Percentiles rank a stretch among this genome's conserved stretches.
Conservation (phyloP, 1,284 basidiomycete genomes). For the Leccinum fuscescens region DNA sequence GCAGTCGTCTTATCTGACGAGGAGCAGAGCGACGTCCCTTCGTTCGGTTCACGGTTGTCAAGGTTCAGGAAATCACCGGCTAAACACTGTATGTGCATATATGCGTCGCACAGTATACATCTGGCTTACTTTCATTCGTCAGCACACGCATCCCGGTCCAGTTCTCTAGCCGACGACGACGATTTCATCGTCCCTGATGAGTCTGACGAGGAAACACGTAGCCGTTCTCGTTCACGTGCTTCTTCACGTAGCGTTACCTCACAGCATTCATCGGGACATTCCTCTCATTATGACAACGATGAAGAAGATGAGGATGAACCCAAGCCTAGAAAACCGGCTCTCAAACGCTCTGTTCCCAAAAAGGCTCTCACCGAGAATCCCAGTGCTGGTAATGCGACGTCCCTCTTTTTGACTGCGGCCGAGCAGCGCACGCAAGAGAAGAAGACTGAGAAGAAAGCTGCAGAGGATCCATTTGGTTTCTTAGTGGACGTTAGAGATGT, state of each 20-base stretch:
- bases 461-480: constrained; percentile 84
- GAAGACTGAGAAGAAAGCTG: constrained; percentile 80
- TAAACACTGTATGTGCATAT: constrained; percentile 45
- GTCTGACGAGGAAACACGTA: constrained; percentile 50
- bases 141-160: constrained; percentile 37
- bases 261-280: constrained; percentile 38
- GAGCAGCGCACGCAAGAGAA: constrained; percentile 76
- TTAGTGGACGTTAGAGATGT: constrained; percentile 77
- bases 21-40: constrained; percentile 39
- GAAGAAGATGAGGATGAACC: constrained; percentile 33
- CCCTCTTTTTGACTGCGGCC: constrained; percentile 79
- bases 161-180: constrained; percentile 51
- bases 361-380: constrained; percentile 26
- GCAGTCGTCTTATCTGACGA: constrained; percentile 41
- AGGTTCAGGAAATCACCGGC: constrained; percentile 63
- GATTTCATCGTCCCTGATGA: constrained; percentile 66
- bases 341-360: constrained; percentile 29
- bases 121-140: constrained; percentile 4
- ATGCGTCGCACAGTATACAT: background rate
- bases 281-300: constrained; percentile 29
- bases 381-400: constrained; percentile 25
- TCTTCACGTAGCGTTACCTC: constrained; percentile 43
- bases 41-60: constrained; percentile 58
- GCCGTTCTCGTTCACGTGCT: constrained; percentile 40
- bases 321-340: constrained; percentile 37